Percentiles rank a stretch among this genome's conserved stretches.
phyloP scores from a whole-genome alignment of 106 monocot species.

The Dendrobium chrysotoxum region DNA sequence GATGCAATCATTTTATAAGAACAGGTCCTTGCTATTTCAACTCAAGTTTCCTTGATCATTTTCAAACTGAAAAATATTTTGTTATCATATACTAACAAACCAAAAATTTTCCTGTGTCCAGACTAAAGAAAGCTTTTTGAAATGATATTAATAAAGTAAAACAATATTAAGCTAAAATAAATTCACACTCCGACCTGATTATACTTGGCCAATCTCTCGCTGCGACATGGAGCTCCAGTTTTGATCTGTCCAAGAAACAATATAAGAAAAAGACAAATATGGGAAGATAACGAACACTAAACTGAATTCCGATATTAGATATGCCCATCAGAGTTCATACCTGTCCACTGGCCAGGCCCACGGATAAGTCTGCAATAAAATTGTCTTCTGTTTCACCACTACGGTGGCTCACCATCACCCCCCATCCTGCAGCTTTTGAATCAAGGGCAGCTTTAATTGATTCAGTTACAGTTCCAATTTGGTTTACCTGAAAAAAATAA shows the following conservation, averaged over 20 bases:
- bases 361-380: slow-evolving; percentile 95
- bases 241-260: slow-evolving; percentile 58
- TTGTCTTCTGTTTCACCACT: slow-evolving; percentile 99
- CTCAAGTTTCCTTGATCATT: no score
- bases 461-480: slow-evolving; percentile 91
- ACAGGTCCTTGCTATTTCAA: no score
- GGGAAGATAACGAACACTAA: background rate
- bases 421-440: slow-evolving; percentile 98
- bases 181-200: slow-evolving; percentile 51
- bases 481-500: slow-evolving; percentile 68
- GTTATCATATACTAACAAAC: no score
- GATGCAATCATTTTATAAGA: no score
- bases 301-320: background rate
- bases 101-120: no score
- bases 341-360: slow-evolving; percentile 92
- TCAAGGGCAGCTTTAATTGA: slow-evolving; percentile 90
- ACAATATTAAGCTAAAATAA: background rate
- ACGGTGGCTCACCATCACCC: slow-evolving; percentile 98
- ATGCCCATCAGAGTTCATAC: slow-evolving; percentile 19
- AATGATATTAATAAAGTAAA: no score
- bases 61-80: no score
- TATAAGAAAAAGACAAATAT: background rate
- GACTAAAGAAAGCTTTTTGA: no score
- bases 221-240: slow-evolving; percentile 98
- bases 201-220: slow-evolving; percentile 91